Conservation (phyloP, 352 stramenopile species). For the Globisporangium echinulatum region DNA sequence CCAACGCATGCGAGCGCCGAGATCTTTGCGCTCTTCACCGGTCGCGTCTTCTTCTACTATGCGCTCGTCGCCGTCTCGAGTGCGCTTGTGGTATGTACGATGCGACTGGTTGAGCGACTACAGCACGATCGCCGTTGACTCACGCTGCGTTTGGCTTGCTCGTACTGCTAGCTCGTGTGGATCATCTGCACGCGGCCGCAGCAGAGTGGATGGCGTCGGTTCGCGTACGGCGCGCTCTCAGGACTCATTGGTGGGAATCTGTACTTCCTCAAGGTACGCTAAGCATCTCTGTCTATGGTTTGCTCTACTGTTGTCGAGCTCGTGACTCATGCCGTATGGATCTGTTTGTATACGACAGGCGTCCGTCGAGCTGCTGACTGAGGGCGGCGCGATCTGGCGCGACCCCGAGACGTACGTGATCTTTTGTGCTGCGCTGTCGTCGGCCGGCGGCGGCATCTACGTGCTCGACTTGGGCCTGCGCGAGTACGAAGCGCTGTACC, state of each 20-base stretch:
- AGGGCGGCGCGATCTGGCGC: constrained; percentile 64
- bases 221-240: constrained; percentile 75
- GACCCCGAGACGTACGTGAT: constrained; percentile 72
- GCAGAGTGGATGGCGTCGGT: constrained; percentile 65
- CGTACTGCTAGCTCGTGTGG: constrained; percentile 48
- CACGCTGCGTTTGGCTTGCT: neutral
- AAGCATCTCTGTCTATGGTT: too few species aligned
- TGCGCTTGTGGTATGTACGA: constrained; percentile 29
- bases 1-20: constrained; percentile 68
- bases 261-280: constrained; percentile 79
- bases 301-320: too few species aligned
- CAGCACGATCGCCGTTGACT: too few species aligned
- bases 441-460: constrained; percentile 74
- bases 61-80: constrained; percentile 30
- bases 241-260: constrained; percentile 81
- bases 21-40: constrained; percentile 74
- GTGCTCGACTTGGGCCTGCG: constrained; percentile 65
- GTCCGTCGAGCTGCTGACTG: constrained; percentile 70
- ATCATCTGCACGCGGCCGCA: constrained; percentile 61
- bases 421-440: constrained; percentile 50
- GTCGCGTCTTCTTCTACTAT: constrained; percentile 70
- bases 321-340: too few species aligned
- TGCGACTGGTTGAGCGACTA: neutral
- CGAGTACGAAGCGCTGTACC: constrained; percentile 83
- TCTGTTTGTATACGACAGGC: constrained; percentile 23